Conservation (phyloP, 164 flowering plant species). For the Pachysandra terminalis region DNA sequence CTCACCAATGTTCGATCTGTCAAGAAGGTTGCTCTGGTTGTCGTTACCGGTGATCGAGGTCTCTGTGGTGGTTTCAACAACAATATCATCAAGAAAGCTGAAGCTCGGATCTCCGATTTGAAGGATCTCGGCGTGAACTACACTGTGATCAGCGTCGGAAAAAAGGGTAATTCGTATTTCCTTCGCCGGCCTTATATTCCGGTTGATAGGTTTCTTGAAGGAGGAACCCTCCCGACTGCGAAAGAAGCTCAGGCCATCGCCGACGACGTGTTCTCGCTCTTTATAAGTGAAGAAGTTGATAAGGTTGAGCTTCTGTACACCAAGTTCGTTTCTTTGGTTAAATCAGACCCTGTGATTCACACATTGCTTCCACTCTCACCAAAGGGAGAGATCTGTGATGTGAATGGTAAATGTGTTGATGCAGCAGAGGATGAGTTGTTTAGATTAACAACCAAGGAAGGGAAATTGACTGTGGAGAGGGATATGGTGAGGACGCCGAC, state of each 20-base stretch:
- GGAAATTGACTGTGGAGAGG: slow-evolving; percentile 75
- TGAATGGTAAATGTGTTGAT: slow-evolving; percentile 69
- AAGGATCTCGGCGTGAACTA: slow-evolving; percentile 49
- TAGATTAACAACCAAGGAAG: slow-evolving; percentile 70
- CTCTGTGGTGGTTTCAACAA: slow-evolving; percentile 85
- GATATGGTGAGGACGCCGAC: slow-evolving; percentile 31
- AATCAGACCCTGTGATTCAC: slow-evolving; percentile 72
- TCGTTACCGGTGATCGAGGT: slow-evolving; percentile 83
- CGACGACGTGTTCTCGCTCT: slow-evolving; percentile 76
- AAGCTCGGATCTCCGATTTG: slow-evolving; percentile 56
- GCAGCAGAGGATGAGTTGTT: slow-evolving; percentile 77
- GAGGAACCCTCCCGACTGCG: slow-evolving; percentile 58
- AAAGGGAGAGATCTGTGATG: slow-evolving; percentile 59
- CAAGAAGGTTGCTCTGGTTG: slow-evolving; percentile 71
- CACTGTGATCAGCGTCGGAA: slow-evolving; percentile 70
- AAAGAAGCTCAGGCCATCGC: slow-evolving; percentile 91
- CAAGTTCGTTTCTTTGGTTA: slow-evolving; percentile 72
- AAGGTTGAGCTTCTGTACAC: slow-evolving; percentile 87
- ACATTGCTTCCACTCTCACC: slow-evolving; percentile 75
- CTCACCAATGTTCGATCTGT: slow-evolving; percentile 65
- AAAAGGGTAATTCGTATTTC: slow-evolving; percentile 77
- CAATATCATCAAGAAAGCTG: slow-evolving; percentile 56
- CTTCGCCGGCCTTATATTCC: slow-evolving; percentile 34
- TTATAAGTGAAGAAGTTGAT: slow-evolving; percentile 82
- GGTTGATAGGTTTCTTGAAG: slow-evolving; percentile 59